Evolutionary conservation across 495 filamentous ascomycete species (phyloP), one percentile per base, ranked within the genome.

Genomic region (Penicillium desertorum): DNA sequence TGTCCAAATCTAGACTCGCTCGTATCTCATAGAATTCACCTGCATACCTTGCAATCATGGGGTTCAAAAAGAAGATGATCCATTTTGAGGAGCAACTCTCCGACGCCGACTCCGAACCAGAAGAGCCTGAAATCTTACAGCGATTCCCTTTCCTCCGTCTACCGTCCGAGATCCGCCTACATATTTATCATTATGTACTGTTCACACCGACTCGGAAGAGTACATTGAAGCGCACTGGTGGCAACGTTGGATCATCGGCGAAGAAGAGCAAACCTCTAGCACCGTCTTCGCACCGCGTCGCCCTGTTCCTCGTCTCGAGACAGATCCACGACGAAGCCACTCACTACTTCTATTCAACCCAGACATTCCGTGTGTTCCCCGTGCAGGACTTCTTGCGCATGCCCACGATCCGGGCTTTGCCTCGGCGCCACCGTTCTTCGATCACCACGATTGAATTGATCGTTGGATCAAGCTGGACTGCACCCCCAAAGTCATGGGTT

Each of bases 341-440:
- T 30, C 77, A 86, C 58, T 76, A 82, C 65, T 95, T 93, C 73
- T 95, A 91, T 71, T 82, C 84, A 61, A 80, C 75, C 30, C 87
- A 89, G 63, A 87, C 85, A 7, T 89, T 94, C 68, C 88, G 89
- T 42, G 67, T 95, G 41, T 95, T 92, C 61, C 87, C 87, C 5
- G 82, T 84, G 20, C 81, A 88, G 58, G 85, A 87, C 43, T 87
- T 88, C 41, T 82, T 87, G 8, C 83, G 87, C 23, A 77, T 92
- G 57, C 74, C 79, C 19, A 78, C 74, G 11, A 47, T 79, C 17
- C 61, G 68, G 6, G 61, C 60, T 22, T 62, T 79, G 42, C 84
- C 85, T 16, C 67, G 79, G 16, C 78, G 76, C 22, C 90, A 92
- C 75, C 85, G 87, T 39, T 70, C 77, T 7, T 81, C 75, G 20